Evolutionary conservation across 176 grass and related monocot species (phyloP).

Genomic region (Otatea glauca): DNA sequence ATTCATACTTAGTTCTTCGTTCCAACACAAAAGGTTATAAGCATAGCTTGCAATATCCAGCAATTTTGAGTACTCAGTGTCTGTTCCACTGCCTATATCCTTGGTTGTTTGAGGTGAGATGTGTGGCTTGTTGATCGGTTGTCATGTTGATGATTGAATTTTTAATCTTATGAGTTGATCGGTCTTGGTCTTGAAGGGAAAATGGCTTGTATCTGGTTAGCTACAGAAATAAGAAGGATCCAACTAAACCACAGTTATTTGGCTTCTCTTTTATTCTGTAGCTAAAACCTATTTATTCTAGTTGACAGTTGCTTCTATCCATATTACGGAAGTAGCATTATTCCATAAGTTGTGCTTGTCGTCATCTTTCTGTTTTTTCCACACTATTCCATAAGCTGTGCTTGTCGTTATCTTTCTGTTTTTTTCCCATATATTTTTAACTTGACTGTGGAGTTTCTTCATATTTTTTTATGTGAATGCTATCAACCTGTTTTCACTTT

Average conservation of each 20-base stretch:
- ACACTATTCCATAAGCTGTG: constrained; percentile 6
- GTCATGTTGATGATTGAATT: background rate
- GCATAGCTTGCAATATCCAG: background rate
- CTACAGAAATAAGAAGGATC: background rate
- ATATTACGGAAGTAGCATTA: background rate
- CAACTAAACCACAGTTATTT: background rate
- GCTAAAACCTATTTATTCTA: constrained; percentile 1
- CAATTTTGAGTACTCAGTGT: background rate
- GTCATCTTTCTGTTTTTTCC: background rate
- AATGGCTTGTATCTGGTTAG: background rate
- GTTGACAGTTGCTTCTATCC: background rate
- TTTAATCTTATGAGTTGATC: background rate
- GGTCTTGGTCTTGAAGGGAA: background rate
- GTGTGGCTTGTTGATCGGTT: background rate
- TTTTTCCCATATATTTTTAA: background rate
- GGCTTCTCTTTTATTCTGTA: background rate
- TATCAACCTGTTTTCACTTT: constrained; percentile 18
- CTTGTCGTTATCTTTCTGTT: background rate
- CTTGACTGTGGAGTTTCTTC: background rate
- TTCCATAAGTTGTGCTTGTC: background rate
- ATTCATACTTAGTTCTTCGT: background rate
- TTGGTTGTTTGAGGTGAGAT: background rate
- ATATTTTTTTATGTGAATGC: background rate
- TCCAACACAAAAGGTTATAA: background rate
- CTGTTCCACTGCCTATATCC: background rate